Conservation (phyloP, 1,284 basidiomycete species). For the Puccinia novopanici region DNA sequence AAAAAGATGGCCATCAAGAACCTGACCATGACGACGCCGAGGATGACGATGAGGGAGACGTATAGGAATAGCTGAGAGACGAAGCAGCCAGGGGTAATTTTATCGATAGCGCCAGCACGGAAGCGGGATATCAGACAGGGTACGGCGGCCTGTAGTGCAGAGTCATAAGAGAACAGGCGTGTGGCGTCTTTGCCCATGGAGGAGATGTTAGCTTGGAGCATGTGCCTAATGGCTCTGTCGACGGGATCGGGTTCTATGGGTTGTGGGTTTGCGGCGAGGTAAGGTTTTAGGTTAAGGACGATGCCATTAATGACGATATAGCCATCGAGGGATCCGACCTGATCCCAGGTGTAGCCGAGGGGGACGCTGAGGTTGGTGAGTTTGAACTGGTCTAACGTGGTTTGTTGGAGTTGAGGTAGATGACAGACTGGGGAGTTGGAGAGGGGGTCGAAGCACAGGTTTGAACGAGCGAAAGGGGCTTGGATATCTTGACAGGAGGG, state of each 20-base stretch:
- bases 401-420: constrained; percentile 59
- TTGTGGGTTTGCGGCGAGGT: constrained; percentile 70
- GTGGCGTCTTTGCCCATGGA: constrained; percentile 81
- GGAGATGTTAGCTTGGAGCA: constrained; percentile 64
- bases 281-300: constrained; percentile 89
- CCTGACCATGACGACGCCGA: constrained; percentile 83
- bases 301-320: constrained; percentile 88
- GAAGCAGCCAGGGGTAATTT: constrained; percentile 93
- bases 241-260: constrained; percentile 74
- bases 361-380: constrained; percentile 69
- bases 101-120: constrained; percentile 91
- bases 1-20: constrained; percentile 96
- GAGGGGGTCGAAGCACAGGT: constrained; percentile 66
- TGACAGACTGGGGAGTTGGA: constrained; percentile 65
- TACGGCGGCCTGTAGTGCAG: constrained; percentile 70
- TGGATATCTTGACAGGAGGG: constrained; percentile 65
- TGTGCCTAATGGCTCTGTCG: constrained; percentile 77
- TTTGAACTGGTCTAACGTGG: constrained; percentile 62
- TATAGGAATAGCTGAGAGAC: constrained; percentile 87
- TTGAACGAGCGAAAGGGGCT: constrained; percentile 69
- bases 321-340: constrained; percentile 69
- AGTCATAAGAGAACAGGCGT: constrained; percentile 73
- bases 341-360: constrained; percentile 84
- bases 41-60: constrained; percentile 83
- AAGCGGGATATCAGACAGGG: constrained; percentile 81